Percentiles rank a stretch among this genome's conserved stretches.
These are phyloP conservation scores for Hymenoscyphus fraxineus DNA, from an alignment of 2,329 filamentous ascomycete species.

Conservation along the genomic window DNA sequence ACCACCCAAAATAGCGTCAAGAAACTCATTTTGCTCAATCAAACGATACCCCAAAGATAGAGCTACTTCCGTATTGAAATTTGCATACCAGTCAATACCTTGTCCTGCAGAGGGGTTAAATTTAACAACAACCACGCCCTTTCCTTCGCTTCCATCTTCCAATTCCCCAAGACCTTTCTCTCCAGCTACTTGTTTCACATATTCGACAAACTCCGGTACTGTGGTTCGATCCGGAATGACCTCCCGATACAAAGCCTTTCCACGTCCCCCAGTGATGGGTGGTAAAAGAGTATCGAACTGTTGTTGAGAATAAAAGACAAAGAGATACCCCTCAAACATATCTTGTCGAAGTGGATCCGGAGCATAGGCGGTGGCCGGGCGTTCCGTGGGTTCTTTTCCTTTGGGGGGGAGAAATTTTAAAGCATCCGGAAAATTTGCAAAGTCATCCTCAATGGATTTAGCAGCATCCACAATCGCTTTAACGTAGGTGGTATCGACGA, in stretches of 20 bases:
- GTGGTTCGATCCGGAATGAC: conserved; percentile 61
- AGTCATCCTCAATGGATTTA: conserved; percentile 69
- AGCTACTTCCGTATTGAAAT: conserved; percentile 67
- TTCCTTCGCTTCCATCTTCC: conserved; percentile 59
- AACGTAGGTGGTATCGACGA: conserved; percentile 69
- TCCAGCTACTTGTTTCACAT: conserved; percentile 70
- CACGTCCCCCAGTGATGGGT: conserved; percentile 72
- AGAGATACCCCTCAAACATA: conserved; percentile 83
- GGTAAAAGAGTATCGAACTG: conserved; percentile 75
- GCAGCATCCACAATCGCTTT: conserved; percentile 62
- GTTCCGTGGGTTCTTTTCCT: conserved; percentile 70
- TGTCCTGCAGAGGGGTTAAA: conserved; percentile 58
- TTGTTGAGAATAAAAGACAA: conserved; percentile 74
- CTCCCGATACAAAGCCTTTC: conserved; percentile 71
- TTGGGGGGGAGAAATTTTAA: conserved; percentile 67
- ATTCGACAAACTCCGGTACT: conserved; percentile 72
- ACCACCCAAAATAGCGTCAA: conserved; percentile 82
- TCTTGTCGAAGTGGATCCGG: conserved; percentile 64
- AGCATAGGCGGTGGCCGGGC: conserved; percentile 60
- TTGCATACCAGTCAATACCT: conserved; percentile 60
- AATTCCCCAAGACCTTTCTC: conserved; percentile 67
- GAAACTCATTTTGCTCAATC: conserved; percentile 84
- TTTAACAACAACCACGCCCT: conserved; percentile 75
- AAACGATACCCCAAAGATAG: conserved; percentile 73
- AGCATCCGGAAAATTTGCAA: conserved; percentile 74